Conservation (phyloP, 192 early-diverging fungal species). For the Backusella circina region DNA sequence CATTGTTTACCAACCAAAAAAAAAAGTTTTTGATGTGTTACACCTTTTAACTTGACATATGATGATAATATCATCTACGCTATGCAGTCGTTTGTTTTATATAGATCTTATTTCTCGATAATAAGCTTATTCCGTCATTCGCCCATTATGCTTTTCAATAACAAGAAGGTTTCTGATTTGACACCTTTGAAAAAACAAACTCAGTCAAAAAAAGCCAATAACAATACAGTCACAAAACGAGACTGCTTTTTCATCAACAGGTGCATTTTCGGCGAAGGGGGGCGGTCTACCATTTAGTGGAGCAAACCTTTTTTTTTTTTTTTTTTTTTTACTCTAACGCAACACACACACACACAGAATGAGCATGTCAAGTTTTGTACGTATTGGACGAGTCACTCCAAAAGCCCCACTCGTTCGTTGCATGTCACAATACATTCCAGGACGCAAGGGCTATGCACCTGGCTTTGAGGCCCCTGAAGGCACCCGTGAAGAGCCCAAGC, state of each 20-base stretch:
- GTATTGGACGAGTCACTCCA: not conserved
- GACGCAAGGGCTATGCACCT: constrained; percentile 27
- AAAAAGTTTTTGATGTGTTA: too few species aligned
- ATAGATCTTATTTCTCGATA: too few species aligned
- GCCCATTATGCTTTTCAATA: too few species aligned
- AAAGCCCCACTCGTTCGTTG: not conserved
- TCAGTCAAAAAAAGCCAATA: not conserved
- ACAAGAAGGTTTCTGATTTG: not conserved
- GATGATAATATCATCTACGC: too few species aligned
- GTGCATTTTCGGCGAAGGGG: not conserved
- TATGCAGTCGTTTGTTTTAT: too few species aligned
- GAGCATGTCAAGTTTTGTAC: not conserved
- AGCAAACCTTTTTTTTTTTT: not conserved
- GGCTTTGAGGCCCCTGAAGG: constrained; percentile 28
- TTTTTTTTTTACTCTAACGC: not conserved
- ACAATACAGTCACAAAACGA: not conserved
- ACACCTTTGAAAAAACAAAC: not conserved
- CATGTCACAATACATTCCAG: constrained; percentile 20
- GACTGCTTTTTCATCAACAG: not conserved
- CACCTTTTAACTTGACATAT: too few species aligned
- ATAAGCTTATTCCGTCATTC: too few species aligned
- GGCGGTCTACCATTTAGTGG: not conserved
- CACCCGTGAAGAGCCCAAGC: constrained; percentile 16
- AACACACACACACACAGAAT: not conserved
- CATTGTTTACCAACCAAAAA: too few species aligned